Evolutionary conservation across 805 yeast genomes (phyloP).

Genomic region (Teunomyces barrocoloradensis): DNA sequence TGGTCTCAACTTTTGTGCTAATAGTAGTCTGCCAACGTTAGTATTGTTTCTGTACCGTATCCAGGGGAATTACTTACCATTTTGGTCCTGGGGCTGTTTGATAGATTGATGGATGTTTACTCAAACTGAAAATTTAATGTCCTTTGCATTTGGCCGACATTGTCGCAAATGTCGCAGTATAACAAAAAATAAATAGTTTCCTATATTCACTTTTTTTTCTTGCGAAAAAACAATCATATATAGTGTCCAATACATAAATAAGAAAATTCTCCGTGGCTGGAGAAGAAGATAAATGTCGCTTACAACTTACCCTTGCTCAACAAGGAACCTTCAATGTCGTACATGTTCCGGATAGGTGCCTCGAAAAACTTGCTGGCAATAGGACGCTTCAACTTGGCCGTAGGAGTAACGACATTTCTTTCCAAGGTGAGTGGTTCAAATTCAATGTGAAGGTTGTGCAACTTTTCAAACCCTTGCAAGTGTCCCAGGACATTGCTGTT

Average conservation of each 20-base stretch:
- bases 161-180: neutral
- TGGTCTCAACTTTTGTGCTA: constrained; percentile 30
- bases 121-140: neutral
- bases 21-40: constrained; percentile 19
- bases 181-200: too few species aligned
- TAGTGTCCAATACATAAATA: neutral
- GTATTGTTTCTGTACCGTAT: neutral
- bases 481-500: constrained; percentile 14
- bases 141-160: neutral
- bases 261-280: neutral
- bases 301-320: constrained; percentile 10
- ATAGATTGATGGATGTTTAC: neutral
- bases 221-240: neutral
- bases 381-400: constrained; percentile 51
- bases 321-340: constrained; percentile 42
- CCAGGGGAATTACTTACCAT: constrained; percentile 8
- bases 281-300: neutral
- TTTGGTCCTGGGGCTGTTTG: neutral
- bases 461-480: constrained; percentile 22
- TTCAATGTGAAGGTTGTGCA: constrained; percentile 24
- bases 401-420: constrained; percentile 26
- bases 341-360: constrained; percentile 40
- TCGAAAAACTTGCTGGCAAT: constrained; percentile 46
- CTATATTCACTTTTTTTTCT: neutral
- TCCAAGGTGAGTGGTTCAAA: constrained; percentile 26